A percentile compares a stretch with the other conserved stretches of the same genome.
phyloP scores from a whole-genome alignment of 805 yeast species.

The Metschnikowia borealis region DNA sequence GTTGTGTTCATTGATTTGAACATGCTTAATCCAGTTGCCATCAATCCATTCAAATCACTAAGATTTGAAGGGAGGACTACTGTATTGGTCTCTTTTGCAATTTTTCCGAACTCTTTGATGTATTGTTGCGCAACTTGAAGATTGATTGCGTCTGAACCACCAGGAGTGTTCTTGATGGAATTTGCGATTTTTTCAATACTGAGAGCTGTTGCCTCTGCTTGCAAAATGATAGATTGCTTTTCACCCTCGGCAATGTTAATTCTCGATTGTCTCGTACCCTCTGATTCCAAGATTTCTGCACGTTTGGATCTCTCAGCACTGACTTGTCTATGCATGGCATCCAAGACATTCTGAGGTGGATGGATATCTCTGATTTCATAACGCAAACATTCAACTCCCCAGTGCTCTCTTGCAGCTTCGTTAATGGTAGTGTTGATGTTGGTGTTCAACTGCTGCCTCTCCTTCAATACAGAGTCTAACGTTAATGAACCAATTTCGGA shows the following conservation, averaged over 20 bases:
- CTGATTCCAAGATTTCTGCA: conserved; percentile 69
- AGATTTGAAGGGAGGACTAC: conserved; percentile 72
- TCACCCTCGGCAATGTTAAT: conserved; percentile 73
- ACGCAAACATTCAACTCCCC: conserved; percentile 83
- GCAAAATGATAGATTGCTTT: conserved; percentile 61
- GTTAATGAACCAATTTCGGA: conserved; percentile 83
- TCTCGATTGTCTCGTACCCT: conserved; percentile 58
- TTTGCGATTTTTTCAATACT: conserved; percentile 61
- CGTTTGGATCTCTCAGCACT: conserved; percentile 80
- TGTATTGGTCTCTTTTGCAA: conserved; percentile 79
- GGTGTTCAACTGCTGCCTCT: conserved; percentile 65
- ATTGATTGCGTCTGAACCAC: conserved; percentile 72
- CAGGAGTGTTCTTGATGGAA: conserved; percentile 64
- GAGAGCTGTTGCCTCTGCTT: conserved; percentile 69
- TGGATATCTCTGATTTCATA: conserved; percentile 86
- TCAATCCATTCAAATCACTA: conserved; percentile 68
- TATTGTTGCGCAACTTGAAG: conserved; percentile 81
- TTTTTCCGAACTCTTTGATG: conserved; percentile 73
- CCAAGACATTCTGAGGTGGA: conserved; percentile 80
- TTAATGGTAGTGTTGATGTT: conserved; percentile 77
- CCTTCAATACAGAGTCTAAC: conserved; percentile 72
- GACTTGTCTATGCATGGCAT: conserved; percentile 90
- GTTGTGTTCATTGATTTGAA: conserved; percentile 47
- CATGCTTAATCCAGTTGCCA: conserved; percentile 74
- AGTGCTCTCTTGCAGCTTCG: conserved; percentile 71